Evolutionary conservation across 2,329 filamentous ascomycete species (phyloP), one percentile per base, ranked within the genome.

Genomic region (Phyllosticta capitalensis): DNA sequence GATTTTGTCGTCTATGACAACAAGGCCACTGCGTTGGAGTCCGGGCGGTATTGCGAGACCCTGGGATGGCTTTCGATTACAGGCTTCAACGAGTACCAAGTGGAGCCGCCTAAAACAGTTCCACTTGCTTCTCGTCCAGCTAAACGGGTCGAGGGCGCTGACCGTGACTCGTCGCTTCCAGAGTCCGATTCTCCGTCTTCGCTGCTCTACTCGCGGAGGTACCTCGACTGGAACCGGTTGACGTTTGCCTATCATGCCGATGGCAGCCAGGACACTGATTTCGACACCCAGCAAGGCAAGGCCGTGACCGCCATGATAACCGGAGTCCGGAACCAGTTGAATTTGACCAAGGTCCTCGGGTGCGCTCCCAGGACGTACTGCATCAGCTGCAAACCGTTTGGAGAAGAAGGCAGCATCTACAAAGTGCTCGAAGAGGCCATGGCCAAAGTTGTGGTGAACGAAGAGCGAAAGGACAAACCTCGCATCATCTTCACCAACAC

Each of bases 201-300:
- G 85, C 81, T 66, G 79, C 52, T 22, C 45, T 59, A 59, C 45
- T 55, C 81, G 3, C 80, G 85, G 7, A 78, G 84, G 22, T 88
- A 87, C 66, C 76, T 88, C 9, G 85, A 88, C 71, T 88, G 83
- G 81, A 88, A 87, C 68, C 79, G 83, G 5, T 73, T 78, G n/a
- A 85, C 83, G 0, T 87, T 88, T 65, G 77, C 80, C 61, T 86
- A 83, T 66, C 85, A 88, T 67, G 79, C 83, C 2, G 70, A 74
- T n/a, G 77, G 76, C 49, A 79, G 77, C 52, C 77, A 80, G 53
- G 66, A 71, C 48, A 55, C 54, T 10, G 49, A 55, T 17, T 83
- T 83, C 56, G 80, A 84, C 64, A 79, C 76, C 9, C 65, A 70
- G 24, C 70, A 76, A 9, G 83, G 83, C 22, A 59, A 74, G 20